Evolutionary conservation across 345 rosid genomes (phyloP).

Genomic region (Leavenworthia alabamica): DNA sequence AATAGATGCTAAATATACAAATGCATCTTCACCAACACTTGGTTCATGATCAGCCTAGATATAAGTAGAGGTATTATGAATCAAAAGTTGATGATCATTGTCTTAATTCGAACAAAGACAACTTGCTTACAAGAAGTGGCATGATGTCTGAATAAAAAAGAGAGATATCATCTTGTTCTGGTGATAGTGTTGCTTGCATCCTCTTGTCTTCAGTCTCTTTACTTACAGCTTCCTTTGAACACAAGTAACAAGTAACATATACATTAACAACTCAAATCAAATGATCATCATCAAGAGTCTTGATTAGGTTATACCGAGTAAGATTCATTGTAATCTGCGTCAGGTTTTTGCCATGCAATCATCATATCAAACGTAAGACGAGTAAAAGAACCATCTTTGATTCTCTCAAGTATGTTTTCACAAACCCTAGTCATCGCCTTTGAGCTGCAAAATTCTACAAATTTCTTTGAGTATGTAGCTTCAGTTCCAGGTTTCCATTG

Average conservation of each 20-base stretch:
- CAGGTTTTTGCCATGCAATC: slow-evolving; percentile 86
- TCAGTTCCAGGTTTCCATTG: slow-evolving; percentile 48
- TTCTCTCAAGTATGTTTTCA: slow-evolving; percentile 46
- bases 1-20: slow-evolving; percentile 66
- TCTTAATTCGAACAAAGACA: neutral
- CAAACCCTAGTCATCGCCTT: slow-evolving; percentile 43
- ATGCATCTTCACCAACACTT: slow-evolving; percentile 75
- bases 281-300: neutral
- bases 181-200: slow-evolving; percentile 25
- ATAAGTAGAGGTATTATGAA: neutral
- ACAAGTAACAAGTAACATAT: slow-evolving; percentile 7
- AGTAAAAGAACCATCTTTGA: slow-evolving; percentile 58
- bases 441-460: slow-evolving; percentile 64
- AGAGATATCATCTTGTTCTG: slow-evolving; percentile 61
- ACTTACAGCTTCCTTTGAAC: slow-evolving; percentile 48
- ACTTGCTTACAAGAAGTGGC: slow-evolving; percentile 78
- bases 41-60: slow-evolving; percentile 64
- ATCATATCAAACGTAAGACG: slow-evolving; percentile 72
- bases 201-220: slow-evolving; percentile 64
- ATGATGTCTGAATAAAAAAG: slow-evolving; percentile 82
- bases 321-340: slow-evolving; percentile 38
- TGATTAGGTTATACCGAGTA: slow-evolving; percentile 15
- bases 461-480: slow-evolving; percentile 50
- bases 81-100: neutral
- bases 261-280: neutral